Conservation (phyloP, 2,329 filamentous ascomycete genomes). For the Stachybotrys echinatus region DNA sequence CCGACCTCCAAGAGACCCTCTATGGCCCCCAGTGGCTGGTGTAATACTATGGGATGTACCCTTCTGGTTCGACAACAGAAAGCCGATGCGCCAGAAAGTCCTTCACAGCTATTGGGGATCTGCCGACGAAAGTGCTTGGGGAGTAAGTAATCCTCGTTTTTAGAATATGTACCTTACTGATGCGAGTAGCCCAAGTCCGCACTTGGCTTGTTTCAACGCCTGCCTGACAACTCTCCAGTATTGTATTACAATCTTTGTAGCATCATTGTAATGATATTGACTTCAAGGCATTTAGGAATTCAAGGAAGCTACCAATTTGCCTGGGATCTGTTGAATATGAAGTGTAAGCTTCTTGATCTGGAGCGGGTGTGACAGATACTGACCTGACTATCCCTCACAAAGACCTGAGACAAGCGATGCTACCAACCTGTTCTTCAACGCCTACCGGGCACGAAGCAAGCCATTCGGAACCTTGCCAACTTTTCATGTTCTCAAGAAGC, state of each 20-base stretch:
- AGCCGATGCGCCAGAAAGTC: conserved; percentile 6
- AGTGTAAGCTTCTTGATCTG: conserved; percentile 4
- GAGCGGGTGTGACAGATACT: neutral
- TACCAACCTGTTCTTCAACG: conserved; percentile 8
- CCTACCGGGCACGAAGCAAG: conserved; percentile 6
- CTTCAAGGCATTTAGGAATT: conserved; percentile 2
- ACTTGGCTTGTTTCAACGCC: conserved; percentile 7
- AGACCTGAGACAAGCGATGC: conserved; percentile 8
- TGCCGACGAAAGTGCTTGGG: conserved; percentile 8
- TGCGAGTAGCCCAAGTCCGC: conserved; percentile 5
- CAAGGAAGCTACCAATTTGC: conserved; percentile 6
- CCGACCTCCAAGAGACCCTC: conserved; percentile 1
- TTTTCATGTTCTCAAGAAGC: conserved; percentile 9
- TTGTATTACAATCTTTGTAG: conserved; percentile 2
- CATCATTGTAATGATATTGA: neutral
- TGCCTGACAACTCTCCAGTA: conserved; percentile 7
- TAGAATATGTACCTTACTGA: neutral
- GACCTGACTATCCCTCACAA: neutral
- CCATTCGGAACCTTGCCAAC: conserved; percentile 5
- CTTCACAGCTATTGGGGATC: conserved; percentile 7
- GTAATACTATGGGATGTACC: conserved; percentile 8
- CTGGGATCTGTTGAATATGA: conserved; percentile 9
- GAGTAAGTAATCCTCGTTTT: conserved; percentile 4
- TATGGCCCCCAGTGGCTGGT: conserved; percentile 10
- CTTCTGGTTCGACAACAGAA: conserved; percentile 9